Base-by-base conservation (phyloP, 192 early-diverging fungal genomes). In the Coemansia umbellata region DNA sequence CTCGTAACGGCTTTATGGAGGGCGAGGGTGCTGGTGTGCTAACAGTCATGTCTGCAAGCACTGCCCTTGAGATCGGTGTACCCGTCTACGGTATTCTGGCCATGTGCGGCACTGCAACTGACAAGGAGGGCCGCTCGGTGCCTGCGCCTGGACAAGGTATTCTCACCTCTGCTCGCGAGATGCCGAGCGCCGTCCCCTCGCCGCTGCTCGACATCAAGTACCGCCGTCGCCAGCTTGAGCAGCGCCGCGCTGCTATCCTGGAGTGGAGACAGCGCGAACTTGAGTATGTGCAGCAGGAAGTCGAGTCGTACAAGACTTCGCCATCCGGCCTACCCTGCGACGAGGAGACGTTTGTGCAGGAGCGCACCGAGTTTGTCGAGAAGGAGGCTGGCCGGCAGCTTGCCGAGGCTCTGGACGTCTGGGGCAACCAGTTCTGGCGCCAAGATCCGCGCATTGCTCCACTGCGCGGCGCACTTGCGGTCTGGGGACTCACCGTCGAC, bases 101-200 rank as follows among this genome's bases (percentile, higher is more conserved):
- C 40, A 74, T 85, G 54, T 89, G 86, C 56, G 91, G 87, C 79
- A 95, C 91, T 39, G 91, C 93, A 37, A 90, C 87, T 28, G 93
- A 95, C 77, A 95, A 95, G 83, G 87, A 93, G 79, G 91, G 91
- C 51, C 87, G 91, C 39, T 92, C 90, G 21, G 84, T 95, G 36
- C 92, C 92, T 31, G 93, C 93, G 47, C 93, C 93, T 58, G 93
- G 93, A 44, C 93, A 91, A 69, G 93, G 93, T 37, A 89, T 95
- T 47, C 74, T 95, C 56, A 92, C 91, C 42, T 91, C 91, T 31
- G 93, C 93, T 52, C 84, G 90, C 47, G 91, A 95, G 74, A 60
- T 64, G 35, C 56, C 78, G 33, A 55, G 64, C 44, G 82, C 85
- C 58, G 74, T 80, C 62, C 63, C 67, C 15, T 85, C 84, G 41